These are phyloP conservation scores for Terfezia claveryi DNA, from an alignment of 495 filamentous ascomycete genomes.

Conservation along the genomic window DNA sequence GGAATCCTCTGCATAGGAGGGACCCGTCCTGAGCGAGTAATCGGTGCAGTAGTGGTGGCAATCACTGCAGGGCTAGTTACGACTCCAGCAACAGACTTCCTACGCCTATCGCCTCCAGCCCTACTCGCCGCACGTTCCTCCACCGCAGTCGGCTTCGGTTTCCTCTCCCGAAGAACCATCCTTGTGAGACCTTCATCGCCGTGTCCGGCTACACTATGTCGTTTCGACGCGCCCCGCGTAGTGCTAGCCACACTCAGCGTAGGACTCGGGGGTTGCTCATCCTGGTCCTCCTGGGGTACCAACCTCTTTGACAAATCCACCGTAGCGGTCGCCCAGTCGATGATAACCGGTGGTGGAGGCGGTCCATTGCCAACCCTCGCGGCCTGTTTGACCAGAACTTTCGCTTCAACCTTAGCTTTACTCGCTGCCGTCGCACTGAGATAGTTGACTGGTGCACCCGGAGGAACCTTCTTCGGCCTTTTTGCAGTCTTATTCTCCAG, in stretches of 20 bases:
- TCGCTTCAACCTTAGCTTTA: slow-evolving; percentile 31
- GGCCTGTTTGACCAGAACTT: slow-evolving; percentile 12
- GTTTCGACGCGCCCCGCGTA: slow-evolving; percentile 54
- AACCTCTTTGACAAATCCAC: slow-evolving; percentile 63
- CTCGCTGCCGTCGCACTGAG: slow-evolving; percentile 52
- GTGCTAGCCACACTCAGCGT: slow-evolving; percentile 35
- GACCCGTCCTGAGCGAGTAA: background rate
- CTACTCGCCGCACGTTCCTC: background rate
- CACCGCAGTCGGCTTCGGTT: slow-evolving; percentile 25
- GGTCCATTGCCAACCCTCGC: slow-evolving; percentile 16
- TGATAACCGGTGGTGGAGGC: slow-evolving; percentile 43
- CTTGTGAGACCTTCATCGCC: slow-evolving; percentile 28
- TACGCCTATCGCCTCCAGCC: too few species aligned
- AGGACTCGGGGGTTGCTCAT: slow-evolving; percentile 32
- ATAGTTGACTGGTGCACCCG: slow-evolving; percentile 52
- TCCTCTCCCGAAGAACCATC: slow-evolving; percentile 54
- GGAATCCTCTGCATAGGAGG: background rate
- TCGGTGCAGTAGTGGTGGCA: too few species aligned
- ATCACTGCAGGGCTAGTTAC: too few species aligned
- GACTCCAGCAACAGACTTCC: too few species aligned
- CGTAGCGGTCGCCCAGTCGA: slow-evolving; percentile 63
- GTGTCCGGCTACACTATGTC: slow-evolving; percentile 20
- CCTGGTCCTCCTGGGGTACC: slow-evolving; percentile 34
- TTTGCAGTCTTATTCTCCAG: slow-evolving; percentile 10
- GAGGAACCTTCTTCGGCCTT: slow-evolving; percentile 27